Evolutionary conservation across 306 rosid species (phyloP).

Genomic region (Canavalia gladiata): DNA sequence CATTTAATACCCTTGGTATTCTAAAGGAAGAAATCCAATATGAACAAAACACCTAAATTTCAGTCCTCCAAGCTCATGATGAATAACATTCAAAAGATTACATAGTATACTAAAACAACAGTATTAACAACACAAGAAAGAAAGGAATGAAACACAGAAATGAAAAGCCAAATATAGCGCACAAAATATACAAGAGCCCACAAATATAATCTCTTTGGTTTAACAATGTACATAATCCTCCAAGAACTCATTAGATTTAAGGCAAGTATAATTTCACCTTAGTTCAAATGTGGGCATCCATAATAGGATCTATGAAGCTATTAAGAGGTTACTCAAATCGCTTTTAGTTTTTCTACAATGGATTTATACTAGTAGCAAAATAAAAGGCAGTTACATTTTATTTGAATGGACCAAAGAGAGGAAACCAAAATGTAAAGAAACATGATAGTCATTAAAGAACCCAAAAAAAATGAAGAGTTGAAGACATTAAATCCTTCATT

Average conservation of each 20-base stretch:
- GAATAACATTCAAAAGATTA: not conserved
- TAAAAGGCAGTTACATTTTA: not conserved
- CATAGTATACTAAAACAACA: not conserved
- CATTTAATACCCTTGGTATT: constrained; percentile 23
- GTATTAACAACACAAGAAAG: constrained; percentile 20
- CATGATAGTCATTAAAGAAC: constrained; percentile 20
- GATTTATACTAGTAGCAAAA: constrained; percentile 9
- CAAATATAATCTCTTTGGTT: constrained; percentile 33
- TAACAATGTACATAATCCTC: constrained; percentile 32
- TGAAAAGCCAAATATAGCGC: constrained; percentile 28
- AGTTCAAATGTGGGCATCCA: constrained; percentile 9
- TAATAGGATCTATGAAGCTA: constrained; percentile 11
- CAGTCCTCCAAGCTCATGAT: constrained; percentile 26
- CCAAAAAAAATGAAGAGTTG: constrained; percentile 9
- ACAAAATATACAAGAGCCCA: constrained; percentile 34
- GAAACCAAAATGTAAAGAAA: constrained; percentile 29
- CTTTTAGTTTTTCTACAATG: not conserved
- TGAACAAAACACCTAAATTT: constrained; percentile 16
- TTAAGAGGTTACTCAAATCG: not conserved
- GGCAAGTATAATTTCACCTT: constrained; percentile 28
- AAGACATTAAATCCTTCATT: constrained; percentile 24
- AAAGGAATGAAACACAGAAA: constrained; percentile 22
- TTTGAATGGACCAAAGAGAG: constrained; percentile 19
- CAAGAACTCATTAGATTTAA: constrained; percentile 22
- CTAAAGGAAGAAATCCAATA: constrained; percentile 23